These are phyloP conservation scores for Botrytis fragariae DNA, from an alignment of 2,329 filamentous ascomycete species.

Conservation along the genomic window DNA sequence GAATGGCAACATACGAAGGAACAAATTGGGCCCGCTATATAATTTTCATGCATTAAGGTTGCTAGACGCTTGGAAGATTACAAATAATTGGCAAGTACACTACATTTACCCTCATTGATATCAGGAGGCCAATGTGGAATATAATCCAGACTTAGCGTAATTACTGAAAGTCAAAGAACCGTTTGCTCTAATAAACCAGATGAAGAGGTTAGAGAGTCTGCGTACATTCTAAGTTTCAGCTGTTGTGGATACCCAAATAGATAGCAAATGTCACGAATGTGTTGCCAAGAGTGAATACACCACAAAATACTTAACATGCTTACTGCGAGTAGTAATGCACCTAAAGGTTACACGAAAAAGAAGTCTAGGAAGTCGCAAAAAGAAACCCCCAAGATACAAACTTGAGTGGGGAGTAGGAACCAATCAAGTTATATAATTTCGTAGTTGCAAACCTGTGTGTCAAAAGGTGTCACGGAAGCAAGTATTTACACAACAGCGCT, in stretches of 20 bases:
- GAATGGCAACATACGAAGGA: not conserved
- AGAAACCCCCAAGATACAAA: not conserved
- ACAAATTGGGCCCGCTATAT: not conserved
- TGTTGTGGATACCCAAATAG: not conserved
- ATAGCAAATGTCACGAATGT: not conserved
- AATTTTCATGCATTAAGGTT: not conserved
- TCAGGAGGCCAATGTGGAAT: not conserved
- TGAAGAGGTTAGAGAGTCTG: not conserved
- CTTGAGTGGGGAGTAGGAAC: not conserved
- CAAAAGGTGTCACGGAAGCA: not conserved
- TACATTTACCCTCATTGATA: not conserved
- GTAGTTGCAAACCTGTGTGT: not conserved
- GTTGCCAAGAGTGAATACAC: too few species aligned
- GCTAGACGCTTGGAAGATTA: not conserved
- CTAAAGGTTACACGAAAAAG: not conserved
- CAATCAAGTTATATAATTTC: too few species aligned
- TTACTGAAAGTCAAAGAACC: accelerated
- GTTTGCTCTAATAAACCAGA: not conserved
- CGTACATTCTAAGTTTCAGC: not conserved
- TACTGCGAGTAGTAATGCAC: too few species aligned
- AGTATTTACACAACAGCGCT: not conserved
- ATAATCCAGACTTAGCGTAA: not conserved
- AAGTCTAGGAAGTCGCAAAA: not conserved
- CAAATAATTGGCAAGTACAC: not conserved
- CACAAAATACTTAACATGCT: not conserved